Conservation (phyloP, 2,329 filamentous ascomycete genomes). For the Escovopsis weberi region DNA sequence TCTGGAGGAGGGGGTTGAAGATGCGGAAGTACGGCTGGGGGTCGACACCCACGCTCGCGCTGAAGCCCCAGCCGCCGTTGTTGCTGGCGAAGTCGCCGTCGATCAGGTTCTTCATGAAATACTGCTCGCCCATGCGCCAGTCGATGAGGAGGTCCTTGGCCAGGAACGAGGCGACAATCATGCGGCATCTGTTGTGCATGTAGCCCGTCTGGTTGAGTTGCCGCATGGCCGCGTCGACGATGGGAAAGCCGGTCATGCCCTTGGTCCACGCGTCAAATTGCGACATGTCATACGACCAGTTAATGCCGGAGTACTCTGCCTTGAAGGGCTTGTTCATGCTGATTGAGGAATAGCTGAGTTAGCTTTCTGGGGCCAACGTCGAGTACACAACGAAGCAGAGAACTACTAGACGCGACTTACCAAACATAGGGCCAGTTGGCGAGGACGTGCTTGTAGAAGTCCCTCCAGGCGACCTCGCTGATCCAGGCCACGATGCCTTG, state of each 20-base stretch:
- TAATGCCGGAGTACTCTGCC: conserved; percentile 66
- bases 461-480: conserved; percentile 70
- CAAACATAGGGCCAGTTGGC: conserved; percentile 75
- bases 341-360: not conserved
- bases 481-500: conserved; percentile 61
- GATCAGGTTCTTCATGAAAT: conserved; percentile 69
- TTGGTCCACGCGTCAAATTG: conserved; percentile 61
- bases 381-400: not conserved
- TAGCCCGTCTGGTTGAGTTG: conserved; percentile 54
- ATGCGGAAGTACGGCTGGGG: conserved; percentile 84
- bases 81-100: conserved; percentile 73
- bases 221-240: conserved; percentile 78
- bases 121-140: conserved; percentile 68
- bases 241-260: conserved; percentile 64
- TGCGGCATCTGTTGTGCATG: conserved; percentile 77
- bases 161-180: conserved; percentile 72
- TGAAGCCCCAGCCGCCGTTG: conserved; percentile 46
- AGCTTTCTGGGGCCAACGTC: not conserved
- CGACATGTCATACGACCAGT: conserved; percentile 61
- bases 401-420: conserved; percentile 23
- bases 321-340: conserved; percentile 54
- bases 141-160: conserved; percentile 69
- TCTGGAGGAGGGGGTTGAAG: conserved; percentile 75
- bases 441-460: conserved; percentile 79
- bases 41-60: conserved; percentile 58